Conservation (phyloP, 2,329 filamentous ascomycete genomes). For the Periconia digitata region DNA sequence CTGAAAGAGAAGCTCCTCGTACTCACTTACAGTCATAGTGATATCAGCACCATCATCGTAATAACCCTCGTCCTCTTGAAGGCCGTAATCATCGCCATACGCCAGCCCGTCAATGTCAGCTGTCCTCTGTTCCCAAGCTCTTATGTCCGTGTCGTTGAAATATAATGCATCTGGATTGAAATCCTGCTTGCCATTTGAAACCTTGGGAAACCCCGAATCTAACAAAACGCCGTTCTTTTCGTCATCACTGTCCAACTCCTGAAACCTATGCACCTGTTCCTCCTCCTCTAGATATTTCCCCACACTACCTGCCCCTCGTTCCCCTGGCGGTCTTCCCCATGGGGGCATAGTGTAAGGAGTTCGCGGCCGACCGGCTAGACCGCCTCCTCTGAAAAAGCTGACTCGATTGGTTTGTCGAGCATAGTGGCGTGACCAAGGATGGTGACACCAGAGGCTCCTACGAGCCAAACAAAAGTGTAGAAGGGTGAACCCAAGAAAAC, state of each 20-base stretch:
- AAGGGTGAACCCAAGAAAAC: conserved; percentile 85
- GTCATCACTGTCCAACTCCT: conserved; percentile 64
- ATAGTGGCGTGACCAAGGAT: conserved; percentile 93
- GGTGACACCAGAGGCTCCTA: conserved; percentile 90
- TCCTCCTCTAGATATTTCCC: conserved; percentile 53
- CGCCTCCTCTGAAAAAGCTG: conserved; percentile 99
- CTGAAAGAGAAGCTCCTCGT: conserved; percentile 76
- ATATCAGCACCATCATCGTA: conserved; percentile 47
- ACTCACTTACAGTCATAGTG: conserved; percentile 42
- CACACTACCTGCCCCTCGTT: conserved; percentile 56
- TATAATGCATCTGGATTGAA: conserved; percentile 50
- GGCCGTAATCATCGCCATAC: conserved; percentile 54
- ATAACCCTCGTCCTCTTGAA: conserved; percentile 55
- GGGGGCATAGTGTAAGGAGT: conserved; percentile 87
- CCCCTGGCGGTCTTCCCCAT: conserved; percentile 99
- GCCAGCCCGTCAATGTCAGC: conserved; percentile 52
- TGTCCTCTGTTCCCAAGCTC: conserved; percentile 42
- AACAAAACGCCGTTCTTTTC: conserved; percentile 50
- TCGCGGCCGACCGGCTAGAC: conserved; percentile 99
- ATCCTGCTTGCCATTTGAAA: conserved; percentile 26
- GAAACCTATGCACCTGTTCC: conserved; percentile 56
- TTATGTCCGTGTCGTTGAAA: conserved; percentile 52
- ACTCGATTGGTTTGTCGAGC: conserved; percentile 99
- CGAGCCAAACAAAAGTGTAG: conserved; percentile 86
- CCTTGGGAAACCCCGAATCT: conserved; percentile 42